Evolutionary conservation across 1,284 basidiomycete species (phyloP), one percentile per base, ranked within the genome.

Genomic region (Wallemia hederae): DNA sequence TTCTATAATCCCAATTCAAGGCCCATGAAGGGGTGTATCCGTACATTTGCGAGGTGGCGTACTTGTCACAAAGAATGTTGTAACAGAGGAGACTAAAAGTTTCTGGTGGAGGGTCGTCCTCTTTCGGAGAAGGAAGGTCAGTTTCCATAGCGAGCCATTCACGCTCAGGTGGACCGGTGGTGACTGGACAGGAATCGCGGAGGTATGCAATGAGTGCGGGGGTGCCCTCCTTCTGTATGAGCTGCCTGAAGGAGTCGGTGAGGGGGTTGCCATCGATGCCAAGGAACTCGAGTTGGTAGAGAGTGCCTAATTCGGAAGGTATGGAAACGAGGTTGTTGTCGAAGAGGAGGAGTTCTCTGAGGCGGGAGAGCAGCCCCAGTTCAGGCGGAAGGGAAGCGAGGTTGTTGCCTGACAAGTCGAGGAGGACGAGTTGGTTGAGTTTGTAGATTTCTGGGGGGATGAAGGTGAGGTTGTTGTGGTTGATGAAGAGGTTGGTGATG

Each of bases 11-110:
- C 94, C 94, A 99, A 49, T 80, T 77, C 33, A 99, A 75, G 0
- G 94, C 94, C 91, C 92, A 97, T 2, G 82, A 78, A 1, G 94
- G 92, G 0, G 92, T 97, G 72, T 99, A 99, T 11, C 89, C 90
- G 71, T 98, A 98, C 72, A 96, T 74, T 64, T 81, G 77, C 66
- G 83, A 79, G 25, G 92, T 92, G 19, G 94, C 94, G 67, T 81
- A 85, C 68, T 81, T 80, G 68, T 92, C 86, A 71, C 88, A 94
- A 15, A 99, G 80, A 64, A 97, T 90, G 72, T 99, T 99, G 77
- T 92, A 97, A 68, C 78, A 85, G 49, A 97, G 74, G 27, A 86
- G 77, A 62, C 80, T 84, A 72, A 96, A 83, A 5, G 80, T 80
- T 70, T 85, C 82, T 9, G 75, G 70, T 31, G 74, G 72, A 5